A percentile compares a stretch with the other conserved stretches of the same genome.
phyloP scores from a whole-genome alignment of 202 grass and related monocot genomes.

The Eragrostis tef region DNA sequence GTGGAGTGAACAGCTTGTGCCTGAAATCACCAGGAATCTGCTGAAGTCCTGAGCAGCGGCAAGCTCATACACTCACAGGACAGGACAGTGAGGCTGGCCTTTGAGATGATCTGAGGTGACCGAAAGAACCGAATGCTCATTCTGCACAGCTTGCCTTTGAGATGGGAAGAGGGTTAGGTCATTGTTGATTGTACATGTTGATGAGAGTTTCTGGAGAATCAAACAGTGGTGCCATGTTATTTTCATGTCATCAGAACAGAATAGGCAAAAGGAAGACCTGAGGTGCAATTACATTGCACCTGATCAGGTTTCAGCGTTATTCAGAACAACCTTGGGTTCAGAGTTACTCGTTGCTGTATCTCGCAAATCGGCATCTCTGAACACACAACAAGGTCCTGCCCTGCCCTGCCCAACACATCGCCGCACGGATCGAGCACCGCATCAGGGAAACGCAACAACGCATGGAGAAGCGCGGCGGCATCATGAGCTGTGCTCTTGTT shows the following conservation, averaged over 20 bases:
- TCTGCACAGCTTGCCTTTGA: conserved; percentile 17
- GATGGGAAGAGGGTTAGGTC: neutral
- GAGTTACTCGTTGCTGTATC: neutral
- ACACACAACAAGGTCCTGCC: neutral
- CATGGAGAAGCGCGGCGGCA: neutral
- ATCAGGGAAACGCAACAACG: neutral
- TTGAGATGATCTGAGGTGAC: conserved; percentile 47
- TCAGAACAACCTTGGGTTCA: neutral
- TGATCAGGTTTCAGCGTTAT: neutral
- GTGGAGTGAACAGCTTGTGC: neutral
- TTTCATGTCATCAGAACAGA: neutral
- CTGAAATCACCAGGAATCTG: conserved; percentile 42
- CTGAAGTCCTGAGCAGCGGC: neutral
- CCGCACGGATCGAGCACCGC: neutral
- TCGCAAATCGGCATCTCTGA: neutral
- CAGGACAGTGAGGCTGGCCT: conserved; percentile 29
- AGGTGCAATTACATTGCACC: neutral
- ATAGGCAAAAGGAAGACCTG: conserved; percentile 1
- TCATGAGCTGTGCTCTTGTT: conserved; percentile 48
- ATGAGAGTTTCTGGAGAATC: conserved; percentile 26
- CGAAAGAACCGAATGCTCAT: conserved; percentile 58
- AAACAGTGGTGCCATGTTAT: neutral
- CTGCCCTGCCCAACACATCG: neutral
- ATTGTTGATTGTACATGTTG: neutral
- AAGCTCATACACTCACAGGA: neutral